Evolutionary conservation across 2,329 filamentous ascomycete species (phyloP).

Genomic region (Fusarium verticillioides): DNA sequence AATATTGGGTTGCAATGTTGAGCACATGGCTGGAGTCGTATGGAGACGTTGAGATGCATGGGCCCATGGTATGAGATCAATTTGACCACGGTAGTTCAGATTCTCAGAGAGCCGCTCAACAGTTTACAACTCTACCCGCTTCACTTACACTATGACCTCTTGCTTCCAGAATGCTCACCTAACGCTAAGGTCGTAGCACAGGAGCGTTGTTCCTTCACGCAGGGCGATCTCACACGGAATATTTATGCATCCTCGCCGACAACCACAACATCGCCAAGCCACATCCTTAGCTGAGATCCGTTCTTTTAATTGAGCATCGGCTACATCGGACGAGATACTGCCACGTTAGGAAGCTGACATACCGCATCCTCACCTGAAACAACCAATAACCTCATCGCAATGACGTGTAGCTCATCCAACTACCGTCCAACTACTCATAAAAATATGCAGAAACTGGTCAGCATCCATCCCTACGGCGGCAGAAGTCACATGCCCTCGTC

Average conservation of each 20-base stretch:
- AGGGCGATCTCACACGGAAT: background rate
- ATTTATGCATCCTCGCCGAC: background rate
- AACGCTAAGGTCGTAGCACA: background rate
- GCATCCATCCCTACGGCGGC: background rate
- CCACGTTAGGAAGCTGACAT: background rate
- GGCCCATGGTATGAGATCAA: background rate
- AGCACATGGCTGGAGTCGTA: background rate
- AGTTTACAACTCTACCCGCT: too few relatives aligned
- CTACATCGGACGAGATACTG: background rate
- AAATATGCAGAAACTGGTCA: slow-evolving; percentile 1
- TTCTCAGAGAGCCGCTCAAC: fast-evolving
- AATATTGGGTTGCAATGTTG: background rate
- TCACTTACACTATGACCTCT: too few relatives aligned
- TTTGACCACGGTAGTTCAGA: background rate
- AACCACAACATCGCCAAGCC: background rate
- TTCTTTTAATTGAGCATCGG: background rate
- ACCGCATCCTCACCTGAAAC: background rate
- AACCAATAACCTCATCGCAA: background rate
- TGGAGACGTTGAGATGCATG: background rate
- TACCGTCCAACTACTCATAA: too few relatives aligned
- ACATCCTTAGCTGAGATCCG: background rate
- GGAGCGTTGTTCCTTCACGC: background rate
- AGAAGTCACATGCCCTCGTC: slow-evolving; percentile 7
- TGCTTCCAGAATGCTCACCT: background rate
- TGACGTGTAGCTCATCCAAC: background rate